Conservation (phyloP, 1,284 basidiomycete species). For the Sanghuangporus baumii region DNA sequence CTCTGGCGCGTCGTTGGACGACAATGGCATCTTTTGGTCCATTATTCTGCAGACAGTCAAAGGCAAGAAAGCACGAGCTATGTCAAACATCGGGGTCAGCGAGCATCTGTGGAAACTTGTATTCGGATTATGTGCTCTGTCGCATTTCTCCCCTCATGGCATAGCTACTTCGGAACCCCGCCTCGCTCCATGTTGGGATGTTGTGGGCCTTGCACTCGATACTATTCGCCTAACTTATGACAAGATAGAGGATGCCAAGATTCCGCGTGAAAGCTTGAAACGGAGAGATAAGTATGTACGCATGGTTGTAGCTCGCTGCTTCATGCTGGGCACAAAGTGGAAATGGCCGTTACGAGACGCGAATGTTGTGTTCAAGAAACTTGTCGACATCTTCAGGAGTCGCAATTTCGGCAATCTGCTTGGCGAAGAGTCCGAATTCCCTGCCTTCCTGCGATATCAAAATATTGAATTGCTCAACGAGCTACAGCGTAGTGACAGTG, state of each 20-base stretch:
- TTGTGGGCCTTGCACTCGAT: slow-evolving; percentile 54
- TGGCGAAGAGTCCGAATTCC: slow-evolving; percentile 72
- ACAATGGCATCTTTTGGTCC: slow-evolving; percentile 39
- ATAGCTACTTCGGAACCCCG: slow-evolving; percentile 41
- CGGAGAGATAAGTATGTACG: slow-evolving; percentile 76
- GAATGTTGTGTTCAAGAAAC: slow-evolving; percentile 54
- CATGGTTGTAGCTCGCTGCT: slow-evolving; percentile 69
- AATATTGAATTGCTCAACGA: slow-evolving; percentile 51
- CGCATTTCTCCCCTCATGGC: slow-evolving; percentile 75
- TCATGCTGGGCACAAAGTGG: slow-evolving; percentile 68
- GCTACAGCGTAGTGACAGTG: slow-evolving; percentile 57
- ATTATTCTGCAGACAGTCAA: slow-evolving; percentile 36
- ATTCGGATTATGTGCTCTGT: slow-evolving; percentile 68
- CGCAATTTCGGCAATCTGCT: slow-evolving; percentile 77
- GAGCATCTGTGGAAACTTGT: slow-evolving; percentile 72
- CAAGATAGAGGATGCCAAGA: slow-evolving; percentile 39
- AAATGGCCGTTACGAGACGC: slow-evolving; percentile 65
- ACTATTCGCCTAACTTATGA: slow-evolving; percentile 54
- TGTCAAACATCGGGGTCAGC: slow-evolving; percentile 45
- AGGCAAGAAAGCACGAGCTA: slow-evolving; percentile 24
- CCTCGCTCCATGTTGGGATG: slow-evolving; percentile 63
- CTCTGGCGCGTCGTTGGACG: slow-evolving; percentile 20
- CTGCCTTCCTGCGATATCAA: slow-evolving; percentile 66
- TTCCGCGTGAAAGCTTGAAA: slow-evolving; percentile 38
- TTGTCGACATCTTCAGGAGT: slow-evolving; percentile 76